These are phyloP conservation scores for Acanthamoeba rhysodes DNA, from an alignment of 208 protist species.

Conservation along the genomic window DNA sequence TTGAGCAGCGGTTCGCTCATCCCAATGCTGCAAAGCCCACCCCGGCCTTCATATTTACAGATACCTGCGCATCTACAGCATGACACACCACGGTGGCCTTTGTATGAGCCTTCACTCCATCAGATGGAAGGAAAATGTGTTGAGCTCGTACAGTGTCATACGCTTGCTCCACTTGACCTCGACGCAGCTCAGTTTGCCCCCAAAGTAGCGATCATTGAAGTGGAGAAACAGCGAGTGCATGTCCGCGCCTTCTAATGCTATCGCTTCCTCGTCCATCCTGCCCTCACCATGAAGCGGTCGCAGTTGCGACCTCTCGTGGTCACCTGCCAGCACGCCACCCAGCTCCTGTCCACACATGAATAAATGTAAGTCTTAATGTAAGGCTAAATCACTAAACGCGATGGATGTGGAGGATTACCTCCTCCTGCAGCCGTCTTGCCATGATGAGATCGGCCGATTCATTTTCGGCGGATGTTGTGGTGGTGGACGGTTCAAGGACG, in stretches of 20 bases:
- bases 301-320: neutral
- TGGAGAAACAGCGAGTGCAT: slow-evolving; percentile 73
- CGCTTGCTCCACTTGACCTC: slow-evolving; percentile 82
- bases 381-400: too few relatives aligned
- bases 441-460: neutral
- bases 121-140: too few relatives aligned
- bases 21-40: slow-evolving; percentile 75
- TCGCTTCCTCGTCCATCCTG: neutral
- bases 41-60: slow-evolving; percentile 78
- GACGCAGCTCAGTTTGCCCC: slow-evolving; percentile 48
- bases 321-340: too few relatives aligned
- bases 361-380: too few relatives aligned
- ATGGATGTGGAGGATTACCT: neutral
- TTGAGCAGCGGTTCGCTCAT: slow-evolving; percentile 76
- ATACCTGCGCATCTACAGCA: slow-evolving; percentile 81
- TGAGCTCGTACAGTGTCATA: slow-evolving; percentile 76
- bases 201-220: slow-evolving; percentile 77
- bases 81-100: too few relatives aligned
- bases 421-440: neutral
- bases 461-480: too few relatives aligned
- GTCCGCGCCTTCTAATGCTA: neutral
- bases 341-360: neutral
- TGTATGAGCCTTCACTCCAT: too few relatives aligned
- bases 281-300: neutral
- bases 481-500: too few relatives aligned